phyloP scores from a whole-genome alignment of 768 basidiomycete species.

The Tricholoma sp. region DNA sequence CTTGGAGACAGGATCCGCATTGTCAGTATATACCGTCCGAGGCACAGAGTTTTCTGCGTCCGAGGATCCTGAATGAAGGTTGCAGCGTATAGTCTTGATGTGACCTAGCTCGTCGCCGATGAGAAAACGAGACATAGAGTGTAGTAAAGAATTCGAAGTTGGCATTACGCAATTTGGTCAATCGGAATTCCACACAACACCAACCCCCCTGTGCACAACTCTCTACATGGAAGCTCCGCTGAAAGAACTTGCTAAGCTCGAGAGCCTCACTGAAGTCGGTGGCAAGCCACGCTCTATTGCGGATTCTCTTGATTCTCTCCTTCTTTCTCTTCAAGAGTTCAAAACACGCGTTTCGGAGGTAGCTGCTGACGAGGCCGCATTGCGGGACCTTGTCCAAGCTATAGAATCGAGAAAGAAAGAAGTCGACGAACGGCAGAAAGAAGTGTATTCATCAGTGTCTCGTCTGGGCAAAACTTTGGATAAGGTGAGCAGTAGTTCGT shows the following conservation, averaged over 20 bases:
- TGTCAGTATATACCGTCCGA: slow-evolving; percentile 15
- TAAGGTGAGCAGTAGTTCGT: slow-evolving; percentile 53
- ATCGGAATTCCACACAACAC: too few species aligned
- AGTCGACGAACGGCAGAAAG: slow-evolving; percentile 85
- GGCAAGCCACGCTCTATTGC: slow-evolving; percentile 50
- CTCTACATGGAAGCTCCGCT: slow-evolving; percentile 62
- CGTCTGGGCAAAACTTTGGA: slow-evolving; percentile 85
- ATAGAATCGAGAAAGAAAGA: slow-evolving; percentile 78
- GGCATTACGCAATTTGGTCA: neutral
- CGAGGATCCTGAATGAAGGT: slow-evolving; percentile 7
- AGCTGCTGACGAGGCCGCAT: slow-evolving; percentile 41
- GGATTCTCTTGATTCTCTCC: slow-evolving; percentile 60
- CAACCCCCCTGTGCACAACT: too few species aligned
- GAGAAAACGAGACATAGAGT: slow-evolving; percentile 56
- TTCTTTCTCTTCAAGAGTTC: slow-evolving; percentile 51
- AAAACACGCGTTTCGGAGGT: slow-evolving; percentile 49
- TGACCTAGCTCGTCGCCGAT: slow-evolving; percentile 77
- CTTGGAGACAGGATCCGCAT: slow-evolving; percentile 26
- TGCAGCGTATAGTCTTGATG: slow-evolving; percentile 56
- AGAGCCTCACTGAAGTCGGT: slow-evolving; percentile 52
- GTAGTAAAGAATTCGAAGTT: neutral
- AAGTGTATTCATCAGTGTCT: slow-evolving; percentile 72
- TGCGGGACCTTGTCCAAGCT: slow-evolving; percentile 46
- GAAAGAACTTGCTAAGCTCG: slow-evolving; percentile 78
- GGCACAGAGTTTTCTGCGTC: slow-evolving; percentile 28